Conservation (phyloP, 768 basidiomycete genomes). For the Lentinula aciculospora region DNA sequence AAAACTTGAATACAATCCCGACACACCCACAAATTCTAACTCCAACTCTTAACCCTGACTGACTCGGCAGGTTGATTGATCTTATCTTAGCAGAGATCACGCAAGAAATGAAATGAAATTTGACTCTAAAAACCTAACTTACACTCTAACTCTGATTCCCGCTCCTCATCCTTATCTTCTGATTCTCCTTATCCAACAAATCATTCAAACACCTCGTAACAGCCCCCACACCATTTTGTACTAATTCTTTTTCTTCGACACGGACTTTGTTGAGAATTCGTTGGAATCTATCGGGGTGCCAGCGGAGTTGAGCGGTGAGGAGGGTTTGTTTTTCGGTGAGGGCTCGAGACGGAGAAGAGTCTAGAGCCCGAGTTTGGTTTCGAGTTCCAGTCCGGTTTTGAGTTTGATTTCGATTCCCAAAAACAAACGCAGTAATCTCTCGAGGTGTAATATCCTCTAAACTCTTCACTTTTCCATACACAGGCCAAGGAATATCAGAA, state of each 20-base stretch:
- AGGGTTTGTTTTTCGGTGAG: constrained; percentile 64
- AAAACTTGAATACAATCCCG: too few relatives aligned
- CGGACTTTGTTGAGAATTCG: constrained; percentile 47
- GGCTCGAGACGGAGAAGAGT: too few relatives aligned
- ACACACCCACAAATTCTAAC: too few relatives aligned
- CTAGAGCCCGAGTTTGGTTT: too few relatives aligned
- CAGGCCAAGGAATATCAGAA: constrained; percentile 68
- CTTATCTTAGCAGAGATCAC: too few relatives aligned
- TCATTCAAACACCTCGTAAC: constrained; percentile 68
- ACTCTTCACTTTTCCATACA: constrained; percentile 33
- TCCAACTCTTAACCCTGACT: too few relatives aligned
- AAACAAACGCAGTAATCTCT: constrained; percentile 54
- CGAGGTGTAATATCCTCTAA: constrained; percentile 47
- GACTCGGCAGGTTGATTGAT: too few relatives aligned
- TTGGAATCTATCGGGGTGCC: constrained; percentile 79
- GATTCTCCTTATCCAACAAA: constrained; percentile 28
- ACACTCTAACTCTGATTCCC: too few relatives aligned
- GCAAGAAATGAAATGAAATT: too few relatives aligned
- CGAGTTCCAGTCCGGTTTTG: constrained; percentile 43
- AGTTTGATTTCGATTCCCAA: constrained; percentile 65
- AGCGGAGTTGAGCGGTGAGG: constrained; percentile 59
- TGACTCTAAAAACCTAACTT: too few relatives aligned
- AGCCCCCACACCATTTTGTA: constrained; percentile 61
- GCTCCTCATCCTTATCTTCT: not conserved
- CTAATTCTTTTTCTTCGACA: constrained; percentile 42